A percentile compares a stretch with the other conserved stretches of the same genome.
Conservation (phyloP, 106 monocot species). For the Apostasia shenzhenica region DNA sequence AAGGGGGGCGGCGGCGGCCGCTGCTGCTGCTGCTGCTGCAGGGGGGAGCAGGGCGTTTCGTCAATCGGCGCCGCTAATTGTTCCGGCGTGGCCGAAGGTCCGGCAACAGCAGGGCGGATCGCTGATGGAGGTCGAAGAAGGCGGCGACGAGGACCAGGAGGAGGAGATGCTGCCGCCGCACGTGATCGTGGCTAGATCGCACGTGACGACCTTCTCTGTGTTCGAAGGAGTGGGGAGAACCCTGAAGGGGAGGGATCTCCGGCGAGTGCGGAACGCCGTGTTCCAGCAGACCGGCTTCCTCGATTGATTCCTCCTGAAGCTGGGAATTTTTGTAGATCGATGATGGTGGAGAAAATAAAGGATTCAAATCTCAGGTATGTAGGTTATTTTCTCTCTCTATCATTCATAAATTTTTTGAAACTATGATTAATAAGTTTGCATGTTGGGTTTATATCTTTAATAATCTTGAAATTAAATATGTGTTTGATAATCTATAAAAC, state of each 20-base stretch:
- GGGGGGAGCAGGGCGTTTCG: conserved; percentile 6
- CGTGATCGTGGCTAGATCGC: conserved; percentile 66
- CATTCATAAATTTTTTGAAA: too few relatives aligned
- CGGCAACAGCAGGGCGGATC: conserved; percentile 1
- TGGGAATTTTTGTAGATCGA: neutral
- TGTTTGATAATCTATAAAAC: too few relatives aligned
- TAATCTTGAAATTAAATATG: too few relatives aligned
- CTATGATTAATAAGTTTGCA: too few relatives aligned
- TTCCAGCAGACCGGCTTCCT: conserved; percentile 64
- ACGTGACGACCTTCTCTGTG: conserved; percentile 59
- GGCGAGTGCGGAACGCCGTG: conserved; percentile 69
- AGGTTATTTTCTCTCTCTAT: neutral
- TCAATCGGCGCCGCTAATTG: conserved; percentile 63
- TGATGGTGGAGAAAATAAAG: neutral
- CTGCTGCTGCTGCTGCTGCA: neutral
- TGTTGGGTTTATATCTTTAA: too few relatives aligned
- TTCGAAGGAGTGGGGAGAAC: conserved; percentile 83
- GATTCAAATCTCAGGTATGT: neutral
- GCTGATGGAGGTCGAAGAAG: conserved; percentile 7
- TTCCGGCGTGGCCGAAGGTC: conserved; percentile 49
- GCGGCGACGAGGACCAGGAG: conserved; percentile 28
- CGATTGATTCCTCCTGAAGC: neutral
- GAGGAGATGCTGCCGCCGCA: conserved; percentile 81
- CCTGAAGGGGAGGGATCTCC: conserved; percentile 84
- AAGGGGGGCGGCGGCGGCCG: neutral